These are phyloP conservation scores for Paraconiothyrium sp. DNA, from an alignment of 2,329 filamentous ascomycete species.

Conservation along the genomic window DNA sequence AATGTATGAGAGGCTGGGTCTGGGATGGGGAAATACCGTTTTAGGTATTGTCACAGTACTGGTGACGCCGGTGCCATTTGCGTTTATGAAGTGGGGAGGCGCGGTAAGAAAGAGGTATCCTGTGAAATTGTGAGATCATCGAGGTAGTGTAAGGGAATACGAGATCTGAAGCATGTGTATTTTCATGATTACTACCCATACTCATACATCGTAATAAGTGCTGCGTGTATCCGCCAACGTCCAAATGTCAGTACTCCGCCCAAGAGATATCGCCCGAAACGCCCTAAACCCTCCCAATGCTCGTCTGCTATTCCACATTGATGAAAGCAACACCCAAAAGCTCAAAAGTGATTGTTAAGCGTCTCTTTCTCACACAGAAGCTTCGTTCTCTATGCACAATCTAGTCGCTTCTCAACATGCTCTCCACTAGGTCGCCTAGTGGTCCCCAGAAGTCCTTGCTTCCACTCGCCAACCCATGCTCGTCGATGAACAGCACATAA, in stretches of 20 bases:
- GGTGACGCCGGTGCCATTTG: constrained; percentile 51
- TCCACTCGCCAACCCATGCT: constrained; percentile 89
- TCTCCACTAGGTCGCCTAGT: constrained; percentile 93
- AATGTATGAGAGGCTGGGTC: constrained; percentile 65
- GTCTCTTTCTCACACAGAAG: neutral
- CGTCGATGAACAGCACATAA: constrained; percentile 98
- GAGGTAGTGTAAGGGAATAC: neutral
- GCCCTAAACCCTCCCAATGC: constrained; percentile 11
- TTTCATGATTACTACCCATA: constrained; percentile 4
- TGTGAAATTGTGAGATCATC: constrained; percentile 16
- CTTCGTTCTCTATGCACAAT: neutral
- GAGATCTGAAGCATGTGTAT: neutral
- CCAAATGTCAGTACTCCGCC: constrained; percentile 4
- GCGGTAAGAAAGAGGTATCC: constrained; percentile 46
- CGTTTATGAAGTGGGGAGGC: constrained; percentile 55
- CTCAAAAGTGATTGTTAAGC: neutral
- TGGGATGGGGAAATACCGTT: constrained; percentile 66
- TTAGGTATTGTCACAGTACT: constrained; percentile 59
- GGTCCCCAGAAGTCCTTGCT: constrained; percentile 96
- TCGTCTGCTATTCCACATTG: neutral
- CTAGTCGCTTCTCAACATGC: constrained; percentile 92
- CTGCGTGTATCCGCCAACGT: neutral
- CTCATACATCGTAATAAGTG: constrained; percentile 9
- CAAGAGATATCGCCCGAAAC: constrained; percentile 9
- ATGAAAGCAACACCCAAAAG: neutral